Evolutionary conservation across 495 filamentous ascomycete genomes (phyloP).

Genomic region (Haplographium delicatum): DNA sequence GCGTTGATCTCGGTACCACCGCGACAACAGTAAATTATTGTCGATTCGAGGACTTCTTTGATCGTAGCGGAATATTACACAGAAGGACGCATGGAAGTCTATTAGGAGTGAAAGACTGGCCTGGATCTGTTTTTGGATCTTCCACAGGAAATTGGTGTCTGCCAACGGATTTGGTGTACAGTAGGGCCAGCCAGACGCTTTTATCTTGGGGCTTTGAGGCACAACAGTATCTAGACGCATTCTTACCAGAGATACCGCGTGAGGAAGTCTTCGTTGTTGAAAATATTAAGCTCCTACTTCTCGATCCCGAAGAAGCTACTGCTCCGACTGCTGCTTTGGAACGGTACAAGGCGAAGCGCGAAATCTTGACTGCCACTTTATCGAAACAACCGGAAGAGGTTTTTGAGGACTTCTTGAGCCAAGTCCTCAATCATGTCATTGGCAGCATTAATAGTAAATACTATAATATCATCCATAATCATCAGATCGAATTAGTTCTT

Average conservation of each 20-base stretch:
- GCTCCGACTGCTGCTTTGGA: neutral
- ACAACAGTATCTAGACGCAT: conserved; percentile 6
- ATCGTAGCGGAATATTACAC: neutral
- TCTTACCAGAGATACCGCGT: neutral
- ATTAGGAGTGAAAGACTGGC: conserved; percentile 5
- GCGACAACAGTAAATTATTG: neutral
- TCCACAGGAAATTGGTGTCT: conserved; percentile 8
- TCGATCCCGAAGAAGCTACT: neutral
- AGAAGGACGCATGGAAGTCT: neutral
- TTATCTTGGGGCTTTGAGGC: conserved; percentile 8
- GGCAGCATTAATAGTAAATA: neutral
- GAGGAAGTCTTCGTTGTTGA: conserved; percentile 8
- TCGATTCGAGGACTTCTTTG: neutral
- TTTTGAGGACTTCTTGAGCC: conserved; percentile 10
- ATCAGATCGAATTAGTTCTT: conserved; percentile 3
- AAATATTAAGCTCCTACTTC: conserved; percentile 6
- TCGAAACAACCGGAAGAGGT: conserved; percentile 1
- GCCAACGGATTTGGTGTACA: conserved; percentile 3
- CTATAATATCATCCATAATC: neutral
- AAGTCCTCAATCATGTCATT: neutral
- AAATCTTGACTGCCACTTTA: neutral
- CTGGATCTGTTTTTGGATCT: neutral
- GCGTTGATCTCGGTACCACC: conserved; percentile 9
- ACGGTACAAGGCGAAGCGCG: neutral
- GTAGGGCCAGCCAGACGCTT: neutral